These are phyloP conservation scores for Colletotrichum tofieldiae DNA, from an alignment of 2,329 filamentous ascomycete genomes.

Conservation along the genomic window DNA sequence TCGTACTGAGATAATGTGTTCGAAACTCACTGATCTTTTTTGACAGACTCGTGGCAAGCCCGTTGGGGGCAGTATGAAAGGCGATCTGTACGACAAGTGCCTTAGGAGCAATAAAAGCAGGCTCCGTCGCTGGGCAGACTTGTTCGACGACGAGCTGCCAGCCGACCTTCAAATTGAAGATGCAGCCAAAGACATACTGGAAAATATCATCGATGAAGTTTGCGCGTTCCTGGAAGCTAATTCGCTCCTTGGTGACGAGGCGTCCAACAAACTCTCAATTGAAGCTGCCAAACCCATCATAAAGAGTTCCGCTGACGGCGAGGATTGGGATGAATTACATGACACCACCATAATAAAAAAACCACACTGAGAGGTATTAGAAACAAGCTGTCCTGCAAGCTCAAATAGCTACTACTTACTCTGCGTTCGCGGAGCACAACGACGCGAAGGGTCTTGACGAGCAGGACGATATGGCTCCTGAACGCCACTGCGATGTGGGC, in stretches of 20 bases:
- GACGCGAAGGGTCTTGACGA: too few species aligned
- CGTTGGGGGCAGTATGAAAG: slow-evolving; percentile 21
- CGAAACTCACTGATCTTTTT: not conserved
- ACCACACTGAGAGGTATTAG: not conserved
- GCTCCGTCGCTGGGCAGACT: slow-evolving; percentile 21
- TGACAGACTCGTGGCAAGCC: slow-evolving; percentile 40
- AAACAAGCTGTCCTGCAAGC: too few species aligned
- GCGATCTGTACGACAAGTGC: slow-evolving; percentile 20
- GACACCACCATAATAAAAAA: not conserved
- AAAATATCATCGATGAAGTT: slow-evolving; percentile 3
- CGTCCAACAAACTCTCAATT: not conserved
- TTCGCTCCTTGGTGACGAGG: not conserved
- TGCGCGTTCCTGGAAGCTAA: not conserved
- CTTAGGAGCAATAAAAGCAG: slow-evolving; percentile 23
- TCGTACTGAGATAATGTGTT: not conserved
- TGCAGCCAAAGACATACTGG: slow-evolving; percentile 5
- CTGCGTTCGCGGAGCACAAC: not conserved
- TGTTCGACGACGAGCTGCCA: slow-evolving; percentile 40
- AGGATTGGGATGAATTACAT: not conserved
- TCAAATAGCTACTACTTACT: not conserved
- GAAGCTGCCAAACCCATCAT: too few species aligned
- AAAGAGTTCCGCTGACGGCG: not conserved
- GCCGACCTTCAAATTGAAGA: slow-evolving; percentile 17
- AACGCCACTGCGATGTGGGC: not conserved
- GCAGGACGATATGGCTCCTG: not conserved